A percentile compares a stretch with the other conserved stretches of the same genome.
phyloP scores from a whole-genome alignment of 495 filamentous ascomycete genomes.

The Penicillium egyptiacum region DNA sequence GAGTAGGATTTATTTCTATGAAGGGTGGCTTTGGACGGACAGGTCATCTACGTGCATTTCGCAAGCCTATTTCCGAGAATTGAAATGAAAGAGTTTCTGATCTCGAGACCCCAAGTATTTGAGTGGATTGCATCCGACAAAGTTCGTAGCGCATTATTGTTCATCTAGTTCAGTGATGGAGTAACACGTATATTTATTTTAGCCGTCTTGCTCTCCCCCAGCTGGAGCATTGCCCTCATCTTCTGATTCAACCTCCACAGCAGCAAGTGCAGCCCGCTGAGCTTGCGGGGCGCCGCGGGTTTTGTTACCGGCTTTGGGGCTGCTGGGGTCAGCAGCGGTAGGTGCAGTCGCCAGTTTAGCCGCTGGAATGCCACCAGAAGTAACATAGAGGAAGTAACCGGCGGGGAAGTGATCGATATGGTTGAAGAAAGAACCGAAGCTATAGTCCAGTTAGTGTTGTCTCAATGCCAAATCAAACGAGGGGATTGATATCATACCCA shows the following conservation, averaged over 20 bases:
- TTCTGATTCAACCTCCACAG: slow-evolving; percentile 35
- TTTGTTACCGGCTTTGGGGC: slow-evolving; percentile 2
- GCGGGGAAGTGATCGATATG: slow-evolving; percentile 76
- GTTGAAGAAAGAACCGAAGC: slow-evolving; percentile 79
- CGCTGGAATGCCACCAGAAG: slow-evolving; percentile 59
- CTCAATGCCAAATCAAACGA: neutral
- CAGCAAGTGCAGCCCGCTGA: slow-evolving; percentile 33
- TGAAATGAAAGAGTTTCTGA: slow-evolving; percentile 1
- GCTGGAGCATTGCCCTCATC: slow-evolving; percentile 26
- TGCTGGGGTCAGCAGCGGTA: neutral
- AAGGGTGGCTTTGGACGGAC: neutral
- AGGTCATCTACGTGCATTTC: slow-evolving; percentile 1
- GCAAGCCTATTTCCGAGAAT: neutral
- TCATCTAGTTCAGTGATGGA: neutral
- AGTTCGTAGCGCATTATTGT: neutral
- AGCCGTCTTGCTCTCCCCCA: slow-evolving; percentile 25
- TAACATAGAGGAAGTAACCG: slow-evolving; percentile 75
- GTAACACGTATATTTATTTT: neutral
- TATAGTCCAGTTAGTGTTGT: slow-evolving; percentile 28
- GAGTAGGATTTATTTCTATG: slow-evolving; percentile 1
- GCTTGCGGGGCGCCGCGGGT: slow-evolving; percentile 12
- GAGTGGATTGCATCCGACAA: neutral
- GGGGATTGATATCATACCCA: slow-evolving; percentile 52
- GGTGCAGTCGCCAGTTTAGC: slow-evolving; percentile 36
- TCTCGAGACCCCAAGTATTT: neutral